These are phyloP conservation scores for Pythium periplocum DNA, from an alignment of 352 stramenopile species.

Conservation along the genomic window DNA sequence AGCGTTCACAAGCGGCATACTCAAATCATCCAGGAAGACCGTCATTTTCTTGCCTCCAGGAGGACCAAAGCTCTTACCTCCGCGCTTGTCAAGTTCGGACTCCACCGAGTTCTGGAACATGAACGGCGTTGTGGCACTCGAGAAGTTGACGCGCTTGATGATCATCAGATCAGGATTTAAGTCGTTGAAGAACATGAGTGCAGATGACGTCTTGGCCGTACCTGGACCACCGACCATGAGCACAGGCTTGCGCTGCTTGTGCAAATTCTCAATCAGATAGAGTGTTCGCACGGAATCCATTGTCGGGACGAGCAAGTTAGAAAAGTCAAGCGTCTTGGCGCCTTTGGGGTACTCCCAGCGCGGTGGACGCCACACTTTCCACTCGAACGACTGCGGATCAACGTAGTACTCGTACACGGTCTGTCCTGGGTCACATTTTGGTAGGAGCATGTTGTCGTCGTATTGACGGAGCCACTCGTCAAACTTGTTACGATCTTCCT, in stretches of 20 bases:
- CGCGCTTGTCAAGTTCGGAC: slow-evolving; percentile 97
- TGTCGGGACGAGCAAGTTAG: slow-evolving; percentile 96
- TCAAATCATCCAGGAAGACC: slow-evolving; percentile 98
- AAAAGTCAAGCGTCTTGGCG: slow-evolving; percentile 94
- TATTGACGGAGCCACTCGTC: slow-evolving; percentile 93
- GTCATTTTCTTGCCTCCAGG: slow-evolving; percentile 98
- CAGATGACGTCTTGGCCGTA: slow-evolving; percentile 97
- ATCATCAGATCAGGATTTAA: slow-evolving; percentile 93
- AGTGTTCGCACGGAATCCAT: slow-evolving; percentile 97
- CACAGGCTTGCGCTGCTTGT: slow-evolving; percentile 93
- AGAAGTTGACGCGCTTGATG: slow-evolving; percentile 98
- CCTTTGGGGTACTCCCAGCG: slow-evolving; percentile 95
- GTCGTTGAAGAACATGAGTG: slow-evolving; percentile 97
- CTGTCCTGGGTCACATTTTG: slow-evolving; percentile 84
- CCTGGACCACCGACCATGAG: slow-evolving; percentile 96
- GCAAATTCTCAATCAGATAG: slow-evolving; percentile 89
- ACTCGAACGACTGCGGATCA: slow-evolving; percentile 89
- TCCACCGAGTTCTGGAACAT: slow-evolving; percentile 98
- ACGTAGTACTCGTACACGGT: slow-evolving; percentile 95
- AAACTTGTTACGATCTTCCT: slow-evolving; percentile 95
- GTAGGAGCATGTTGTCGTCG: slow-evolving; percentile 89
- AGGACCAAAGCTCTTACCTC: slow-evolving; percentile 97
- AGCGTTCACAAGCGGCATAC: slow-evolving; percentile 96
- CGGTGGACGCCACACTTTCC: slow-evolving; percentile 93
- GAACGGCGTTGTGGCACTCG: slow-evolving; percentile 94